Evolutionary conservation across 805 yeast genomes (phyloP).

Genomic region (Kazachstania martiniae): DNA sequence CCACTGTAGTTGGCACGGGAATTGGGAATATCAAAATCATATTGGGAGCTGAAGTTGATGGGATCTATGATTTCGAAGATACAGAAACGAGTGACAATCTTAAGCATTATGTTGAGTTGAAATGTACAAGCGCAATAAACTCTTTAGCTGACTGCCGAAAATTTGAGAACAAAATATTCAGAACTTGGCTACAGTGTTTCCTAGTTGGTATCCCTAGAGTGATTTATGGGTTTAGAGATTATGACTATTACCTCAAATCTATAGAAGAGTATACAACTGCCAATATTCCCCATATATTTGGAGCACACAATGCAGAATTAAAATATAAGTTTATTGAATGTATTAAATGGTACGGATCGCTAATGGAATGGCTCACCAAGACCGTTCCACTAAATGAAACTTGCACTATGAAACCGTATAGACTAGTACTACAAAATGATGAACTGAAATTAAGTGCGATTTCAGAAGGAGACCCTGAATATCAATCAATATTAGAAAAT

Average conservation of each 20-base stretch:
- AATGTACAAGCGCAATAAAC: conserved; percentile 52
- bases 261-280: conserved; percentile 72
- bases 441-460: conserved; percentile 41
- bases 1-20: conserved; percentile 72
- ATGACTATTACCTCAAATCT: conserved; percentile 43
- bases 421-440: conserved; percentile 38
- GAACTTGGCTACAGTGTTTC: conserved; percentile 92
- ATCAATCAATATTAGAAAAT: conserved; percentile 30
- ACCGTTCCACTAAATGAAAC: conserved; percentile 29
- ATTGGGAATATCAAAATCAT: conserved; percentile 60
- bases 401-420: conserved; percentile 46
- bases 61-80: conserved; percentile 67
- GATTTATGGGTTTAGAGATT: conserved; percentile 81
- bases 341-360: conserved; percentile 76
- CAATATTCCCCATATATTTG: conserved; percentile 61
- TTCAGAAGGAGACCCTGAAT: conserved; percentile 26
- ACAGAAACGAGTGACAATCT: conserved; percentile 35
- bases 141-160: conserved; percentile 44
- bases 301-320: conserved; percentile 29
- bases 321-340: conserved; percentile 65
- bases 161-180: conserved; percentile 70
- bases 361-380: conserved; percentile 58
- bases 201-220: conserved; percentile 71
- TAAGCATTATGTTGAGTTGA: conserved; percentile 75
- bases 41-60: conserved; percentile 91